phyloP scores from a whole-genome alignment of 2,329 filamentous ascomycete species.

The Aspergillus glaucus region DNA sequence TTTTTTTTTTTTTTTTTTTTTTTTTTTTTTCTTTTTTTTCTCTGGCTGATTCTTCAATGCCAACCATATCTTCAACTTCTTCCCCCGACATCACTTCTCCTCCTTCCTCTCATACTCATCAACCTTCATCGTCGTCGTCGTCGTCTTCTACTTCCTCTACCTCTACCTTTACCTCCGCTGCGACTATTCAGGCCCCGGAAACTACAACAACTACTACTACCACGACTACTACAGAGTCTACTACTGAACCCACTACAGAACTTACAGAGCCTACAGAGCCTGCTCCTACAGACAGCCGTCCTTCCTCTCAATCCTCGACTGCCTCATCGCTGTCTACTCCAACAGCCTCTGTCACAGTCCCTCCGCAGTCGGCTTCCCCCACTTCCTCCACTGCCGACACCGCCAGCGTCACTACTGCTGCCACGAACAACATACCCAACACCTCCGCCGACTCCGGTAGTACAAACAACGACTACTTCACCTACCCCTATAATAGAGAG shows the following conservation, averaged over 20 bases:
- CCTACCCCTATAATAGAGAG: neutral
- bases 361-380: constrained; percentile 6
- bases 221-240: constrained; percentile 15
- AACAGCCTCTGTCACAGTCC: constrained; percentile 9
- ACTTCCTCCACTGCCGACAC: constrained; percentile 5
- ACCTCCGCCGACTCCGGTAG: neutral
- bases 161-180: constrained; percentile 4
- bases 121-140: constrained; percentile 14
- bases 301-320: constrained; percentile 13
- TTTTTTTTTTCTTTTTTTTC: constrained; percentile 23
- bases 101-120: constrained; percentile 25
- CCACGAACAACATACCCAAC: neutral
- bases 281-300: constrained; percentile 2
- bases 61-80: constrained; percentile 30
- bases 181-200: neutral
- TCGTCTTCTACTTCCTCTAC: constrained; percentile 16
- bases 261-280: constrained; percentile 4
- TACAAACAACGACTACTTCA: neutral
- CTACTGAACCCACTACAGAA: constrained; percentile 15
- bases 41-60: constrained; percentile 37
- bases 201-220: neutral
- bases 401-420: constrained; percentile 2
- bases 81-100: constrained; percentile 33
- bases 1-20: constrained; percentile 12
- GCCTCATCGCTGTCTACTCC: constrained; percentile 6